Percentiles rank a stretch among this genome's conserved stretches.
phyloP scores from a whole-genome alignment of 2,329 filamentous ascomycete genomes.

The Beauveria australis region DNA sequence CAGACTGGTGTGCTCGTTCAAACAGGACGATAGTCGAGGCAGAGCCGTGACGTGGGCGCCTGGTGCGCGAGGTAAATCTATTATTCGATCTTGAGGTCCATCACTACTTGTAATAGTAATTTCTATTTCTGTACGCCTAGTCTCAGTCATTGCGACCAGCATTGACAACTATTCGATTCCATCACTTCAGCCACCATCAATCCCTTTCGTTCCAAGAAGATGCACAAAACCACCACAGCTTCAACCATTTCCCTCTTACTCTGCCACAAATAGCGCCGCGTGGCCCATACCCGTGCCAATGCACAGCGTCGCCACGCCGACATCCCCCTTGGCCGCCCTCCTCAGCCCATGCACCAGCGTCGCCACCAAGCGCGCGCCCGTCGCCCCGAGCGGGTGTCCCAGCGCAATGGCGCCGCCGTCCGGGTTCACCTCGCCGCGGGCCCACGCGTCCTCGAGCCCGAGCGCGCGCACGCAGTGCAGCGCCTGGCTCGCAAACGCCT shows the following conservation, averaged over 20 bases:
- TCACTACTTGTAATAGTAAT: neutral
- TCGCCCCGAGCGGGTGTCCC: slow-evolving; percentile 85
- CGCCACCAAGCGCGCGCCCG: slow-evolving; percentile 71
- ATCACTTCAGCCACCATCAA: neutral
- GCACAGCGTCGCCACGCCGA: slow-evolving; percentile 90
- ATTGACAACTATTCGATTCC: neutral
- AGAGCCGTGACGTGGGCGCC: slow-evolving; percentile 19
- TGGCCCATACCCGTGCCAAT: slow-evolving; percentile 76
- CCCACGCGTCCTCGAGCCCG: slow-evolving; percentile 54
- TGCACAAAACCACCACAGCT: neutral
- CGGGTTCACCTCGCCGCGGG: slow-evolving; percentile 70
- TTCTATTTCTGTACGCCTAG: neutral
- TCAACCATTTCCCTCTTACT: slow-evolving; percentile 34
- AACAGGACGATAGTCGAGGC: neutral
- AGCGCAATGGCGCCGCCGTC: slow-evolving; percentile 92
- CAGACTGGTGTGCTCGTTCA: slow-evolving; percentile 31
- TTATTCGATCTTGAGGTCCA: neutral
- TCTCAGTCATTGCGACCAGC: too few relatives aligned
- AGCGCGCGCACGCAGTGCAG: slow-evolving; percentile 65
- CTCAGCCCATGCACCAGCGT: slow-evolving; percentile 60
- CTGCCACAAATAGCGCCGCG: slow-evolving; percentile 58
- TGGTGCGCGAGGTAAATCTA: neutral
- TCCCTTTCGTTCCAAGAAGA: neutral
- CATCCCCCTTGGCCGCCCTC: slow-evolving; percentile 56
- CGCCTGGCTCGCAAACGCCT: slow-evolving; percentile 62